Evolutionary conservation across 1,139 yeast species (phyloP).

Genomic region (Casaregolazyma suthepensis): DNA sequence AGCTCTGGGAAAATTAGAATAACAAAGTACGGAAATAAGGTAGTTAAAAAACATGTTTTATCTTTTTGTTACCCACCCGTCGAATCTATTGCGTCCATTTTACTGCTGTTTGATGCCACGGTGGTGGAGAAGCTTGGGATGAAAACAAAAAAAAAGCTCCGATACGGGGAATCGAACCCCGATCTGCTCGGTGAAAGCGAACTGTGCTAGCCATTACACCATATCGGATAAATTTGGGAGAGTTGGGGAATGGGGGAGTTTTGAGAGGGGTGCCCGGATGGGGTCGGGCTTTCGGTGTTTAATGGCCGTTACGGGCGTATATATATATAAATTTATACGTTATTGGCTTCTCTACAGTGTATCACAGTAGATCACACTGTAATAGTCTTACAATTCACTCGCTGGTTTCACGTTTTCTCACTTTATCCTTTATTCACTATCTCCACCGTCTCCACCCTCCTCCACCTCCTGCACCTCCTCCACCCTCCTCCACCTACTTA

Average conservation of each 20-base stretch:
- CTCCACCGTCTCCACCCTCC: too few relatives aligned
- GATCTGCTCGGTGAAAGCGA: conserved; percentile 20
- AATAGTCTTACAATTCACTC: too few relatives aligned
- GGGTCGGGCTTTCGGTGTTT: not conserved
- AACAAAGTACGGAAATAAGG: not conserved
- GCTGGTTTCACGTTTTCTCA: too few relatives aligned
- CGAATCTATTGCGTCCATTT: conserved; percentile 29
- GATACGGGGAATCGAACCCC: conserved; percentile 20
- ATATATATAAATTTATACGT: too few relatives aligned
- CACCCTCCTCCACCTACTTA: too few relatives aligned
- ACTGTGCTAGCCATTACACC: conserved; percentile 20
- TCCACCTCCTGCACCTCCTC: too few relatives aligned
- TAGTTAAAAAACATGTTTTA: not conserved
- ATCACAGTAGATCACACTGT: too few relatives aligned
- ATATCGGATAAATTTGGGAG: conserved; percentile 13
- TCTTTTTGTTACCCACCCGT: conserved; percentile 22
- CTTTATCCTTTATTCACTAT: too few relatives aligned
- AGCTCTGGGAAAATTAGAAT: conserved; percentile 21
- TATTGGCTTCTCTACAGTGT: too few relatives aligned
- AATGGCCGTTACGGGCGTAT: too few relatives aligned
- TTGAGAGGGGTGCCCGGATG: not conserved
- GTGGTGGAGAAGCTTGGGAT: not conserved
- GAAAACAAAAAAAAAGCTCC: conserved; percentile 13
- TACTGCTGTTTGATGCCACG: conserved; percentile 5
- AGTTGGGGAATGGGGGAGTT: not conserved